Conservation (phyloP, 2,329 filamentous ascomycete species). For the Colletotrichum nymphaeae region DNA sequence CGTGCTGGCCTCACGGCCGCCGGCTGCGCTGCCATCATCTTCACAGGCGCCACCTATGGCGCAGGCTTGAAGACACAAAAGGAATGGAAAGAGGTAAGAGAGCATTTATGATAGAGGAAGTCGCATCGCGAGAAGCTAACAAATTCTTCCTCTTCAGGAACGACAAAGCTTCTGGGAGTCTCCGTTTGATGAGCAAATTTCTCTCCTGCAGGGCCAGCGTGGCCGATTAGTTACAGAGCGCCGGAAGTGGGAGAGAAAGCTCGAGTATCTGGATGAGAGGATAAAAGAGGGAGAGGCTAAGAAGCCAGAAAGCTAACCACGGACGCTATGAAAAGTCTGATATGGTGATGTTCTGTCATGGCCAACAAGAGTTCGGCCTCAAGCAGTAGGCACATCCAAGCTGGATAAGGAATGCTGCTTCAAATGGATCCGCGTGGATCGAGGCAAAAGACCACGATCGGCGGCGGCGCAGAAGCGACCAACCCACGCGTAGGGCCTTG, state of each 20-base stretch:
- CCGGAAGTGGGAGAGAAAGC: slow-evolving; percentile 54
- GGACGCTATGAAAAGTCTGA: not conserved
- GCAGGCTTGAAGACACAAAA: slow-evolving; percentile 61
- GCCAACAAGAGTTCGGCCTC: not conserved
- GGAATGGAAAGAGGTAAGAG: slow-evolving; percentile 55
- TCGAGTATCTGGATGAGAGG: slow-evolving; percentile 52
- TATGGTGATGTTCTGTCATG: not conserved
- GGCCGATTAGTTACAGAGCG: slow-evolving; percentile 51
- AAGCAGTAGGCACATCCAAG: not conserved
- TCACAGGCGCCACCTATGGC: slow-evolving; percentile 60
- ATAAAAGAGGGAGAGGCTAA: slow-evolving; percentile 50
- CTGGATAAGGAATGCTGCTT: not conserved
- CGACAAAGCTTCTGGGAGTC: slow-evolving; percentile 51
- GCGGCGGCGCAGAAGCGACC: not conserved
- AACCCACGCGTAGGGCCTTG: not conserved
- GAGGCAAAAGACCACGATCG: not conserved
- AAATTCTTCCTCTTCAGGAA: slow-evolving; percentile 39
- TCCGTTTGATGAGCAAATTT: slow-evolving; percentile 56
- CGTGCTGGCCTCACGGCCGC: slow-evolving; percentile 47
- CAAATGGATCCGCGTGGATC: not conserved
- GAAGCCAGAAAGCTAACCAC: slow-evolving; percentile 19
- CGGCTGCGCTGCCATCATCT: slow-evolving; percentile 58
- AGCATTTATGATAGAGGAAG: not conserved
- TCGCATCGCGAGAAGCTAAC: not conserved
- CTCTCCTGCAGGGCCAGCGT: slow-evolving; percentile 55